A percentile compares a stretch with the other conserved stretches of the same genome.
These are phyloP conservation scores for Calamus simplicifolius DNA, from an alignment of 176 grass and related monocot genomes.

Conservation along the genomic window DNA sequence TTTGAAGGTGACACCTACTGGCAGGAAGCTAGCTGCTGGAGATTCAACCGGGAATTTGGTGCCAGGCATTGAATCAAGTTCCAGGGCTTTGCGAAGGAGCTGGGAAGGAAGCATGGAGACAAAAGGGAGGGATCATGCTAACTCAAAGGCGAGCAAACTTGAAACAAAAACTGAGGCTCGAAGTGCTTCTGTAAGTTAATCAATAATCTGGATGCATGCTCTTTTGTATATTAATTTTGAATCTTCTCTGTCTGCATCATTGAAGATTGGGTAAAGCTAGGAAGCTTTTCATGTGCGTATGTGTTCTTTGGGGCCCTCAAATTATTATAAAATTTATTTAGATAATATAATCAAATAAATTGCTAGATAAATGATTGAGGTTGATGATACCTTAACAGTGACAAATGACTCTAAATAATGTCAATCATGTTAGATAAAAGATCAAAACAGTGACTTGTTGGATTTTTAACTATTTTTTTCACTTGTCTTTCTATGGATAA, in stretches of 20 bases:
- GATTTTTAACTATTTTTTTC: no score
- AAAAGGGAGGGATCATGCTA: conserved; percentile 7
- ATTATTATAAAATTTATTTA: no score
- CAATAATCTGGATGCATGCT: not conserved
- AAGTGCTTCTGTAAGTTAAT: conserved; percentile 14
- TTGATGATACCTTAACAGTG: no score
- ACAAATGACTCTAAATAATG: no score
- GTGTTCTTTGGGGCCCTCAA: no score
- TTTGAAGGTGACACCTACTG: conserved; percentile 24
- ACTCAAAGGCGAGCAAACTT: conserved; percentile 12
- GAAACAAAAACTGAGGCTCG: conserved; percentile 5
- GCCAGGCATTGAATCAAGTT: conserved; percentile 26
- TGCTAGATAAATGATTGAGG: no score
- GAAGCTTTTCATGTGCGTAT: not conserved
- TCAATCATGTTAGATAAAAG: no score
- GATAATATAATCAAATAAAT: no score
- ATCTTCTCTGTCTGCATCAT: not conserved
- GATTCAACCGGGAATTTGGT: conserved; percentile 51
- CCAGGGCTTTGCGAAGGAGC: conserved; percentile 49
- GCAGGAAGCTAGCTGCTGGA: conserved; percentile 40
- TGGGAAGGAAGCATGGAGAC: conserved; percentile 14
- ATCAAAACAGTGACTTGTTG: no score
- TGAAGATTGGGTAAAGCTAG: not conserved
- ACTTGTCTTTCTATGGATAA: no score
- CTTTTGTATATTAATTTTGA: conserved; percentile 3